Evolutionary conservation across 2,329 filamentous ascomycete species (phyloP).

Genomic region (Colletotrichum paranaense): DNA sequence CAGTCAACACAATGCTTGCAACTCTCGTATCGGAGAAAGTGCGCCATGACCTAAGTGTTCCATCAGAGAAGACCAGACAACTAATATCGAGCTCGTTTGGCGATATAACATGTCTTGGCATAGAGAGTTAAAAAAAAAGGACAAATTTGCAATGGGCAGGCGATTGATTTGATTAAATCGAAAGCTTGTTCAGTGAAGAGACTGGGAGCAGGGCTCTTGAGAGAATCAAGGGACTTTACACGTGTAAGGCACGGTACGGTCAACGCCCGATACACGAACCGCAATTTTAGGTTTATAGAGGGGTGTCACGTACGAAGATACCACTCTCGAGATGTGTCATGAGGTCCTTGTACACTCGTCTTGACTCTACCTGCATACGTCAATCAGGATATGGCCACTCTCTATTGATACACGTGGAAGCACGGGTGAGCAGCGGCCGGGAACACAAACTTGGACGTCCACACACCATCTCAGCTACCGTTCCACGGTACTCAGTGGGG

Average conservation of each 20-base stretch:
- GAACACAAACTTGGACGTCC: conserved; percentile 5
- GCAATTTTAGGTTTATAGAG: conserved; percentile 32
- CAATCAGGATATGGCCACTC: conserved; percentile 21
- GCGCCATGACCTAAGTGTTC: not conserved
- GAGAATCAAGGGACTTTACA: conserved; percentile 6
- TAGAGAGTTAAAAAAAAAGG: not conserved
- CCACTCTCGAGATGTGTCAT: conserved; percentile 30
- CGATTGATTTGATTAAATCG: conserved; percentile 31
- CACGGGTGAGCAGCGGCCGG: conserved; percentile 24
- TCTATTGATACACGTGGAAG: conserved; percentile 29
- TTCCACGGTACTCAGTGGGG: conserved; percentile 12
- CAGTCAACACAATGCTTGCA: not conserved
- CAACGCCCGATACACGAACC: conserved; percentile 26
- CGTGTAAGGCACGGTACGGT: conserved; percentile 17
- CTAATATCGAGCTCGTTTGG: not conserved
- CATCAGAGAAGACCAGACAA: not conserved
- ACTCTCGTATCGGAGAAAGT: not conserved
- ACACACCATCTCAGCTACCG: conserved; percentile 17
- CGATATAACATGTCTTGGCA: conserved; percentile 8
- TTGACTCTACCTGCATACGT: conserved; percentile 32
- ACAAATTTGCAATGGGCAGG: not conserved
- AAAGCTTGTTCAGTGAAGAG: conserved; percentile 25
- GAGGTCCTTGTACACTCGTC: conserved; percentile 9
- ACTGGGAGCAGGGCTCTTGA: conserved; percentile 23
- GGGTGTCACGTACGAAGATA: conserved; percentile 26